A percentile compares a stretch with the other conserved stretches of the same genome.
Evolutionary conservation across 2,329 filamentous ascomycete genomes (phyloP).

Genomic region (Cercospora citrullina): DNA sequence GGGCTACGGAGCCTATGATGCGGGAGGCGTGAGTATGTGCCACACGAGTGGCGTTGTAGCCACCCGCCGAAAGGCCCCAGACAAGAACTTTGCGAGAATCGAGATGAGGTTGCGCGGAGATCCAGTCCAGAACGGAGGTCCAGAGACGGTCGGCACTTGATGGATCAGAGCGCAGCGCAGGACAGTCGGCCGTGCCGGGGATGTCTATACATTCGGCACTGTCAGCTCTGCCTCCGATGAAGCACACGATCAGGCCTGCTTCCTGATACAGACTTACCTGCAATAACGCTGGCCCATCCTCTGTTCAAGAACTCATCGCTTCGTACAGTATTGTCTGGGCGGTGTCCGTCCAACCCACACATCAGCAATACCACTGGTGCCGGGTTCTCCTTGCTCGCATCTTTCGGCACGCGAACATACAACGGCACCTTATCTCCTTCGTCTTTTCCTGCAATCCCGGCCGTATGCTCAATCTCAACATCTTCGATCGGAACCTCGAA

Average conservation of each 20-base stretch:
- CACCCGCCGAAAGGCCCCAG: conserved; percentile 67
- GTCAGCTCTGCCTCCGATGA: conserved; percentile 26
- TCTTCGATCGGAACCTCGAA: conserved; percentile 43
- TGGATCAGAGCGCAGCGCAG: conserved; percentile 63
- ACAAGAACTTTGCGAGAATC: conserved; percentile 59
- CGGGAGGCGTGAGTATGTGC: conserved; percentile 63
- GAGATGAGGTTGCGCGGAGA: conserved; percentile 52
- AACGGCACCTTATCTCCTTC: conserved; percentile 43
- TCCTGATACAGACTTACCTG: conserved; percentile 48
- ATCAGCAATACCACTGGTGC: conserved; percentile 57
- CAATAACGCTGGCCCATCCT: conserved; percentile 63
- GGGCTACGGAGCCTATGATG: conserved; percentile 59
- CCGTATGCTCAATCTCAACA: conserved; percentile 43
- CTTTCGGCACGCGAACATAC: conserved; percentile 41
- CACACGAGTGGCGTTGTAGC: conserved; percentile 66
- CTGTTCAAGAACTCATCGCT: conserved; percentile 62
- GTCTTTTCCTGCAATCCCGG: conserved; percentile 34
- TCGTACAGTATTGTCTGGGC: conserved; percentile 62
- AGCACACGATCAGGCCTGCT: conserved; percentile 40
- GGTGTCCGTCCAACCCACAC: conserved; percentile 63
- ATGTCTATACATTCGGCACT: conserved; percentile 4
- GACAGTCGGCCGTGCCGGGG: conserved; percentile 65
- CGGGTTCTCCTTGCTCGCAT: conserved; percentile 36
- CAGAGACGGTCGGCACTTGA: conserved; percentile 61
- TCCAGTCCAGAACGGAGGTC: conserved; percentile 63